Conservation (phyloP, 345 rosid species). For the Eucalyptus camaldulensis region DNA sequence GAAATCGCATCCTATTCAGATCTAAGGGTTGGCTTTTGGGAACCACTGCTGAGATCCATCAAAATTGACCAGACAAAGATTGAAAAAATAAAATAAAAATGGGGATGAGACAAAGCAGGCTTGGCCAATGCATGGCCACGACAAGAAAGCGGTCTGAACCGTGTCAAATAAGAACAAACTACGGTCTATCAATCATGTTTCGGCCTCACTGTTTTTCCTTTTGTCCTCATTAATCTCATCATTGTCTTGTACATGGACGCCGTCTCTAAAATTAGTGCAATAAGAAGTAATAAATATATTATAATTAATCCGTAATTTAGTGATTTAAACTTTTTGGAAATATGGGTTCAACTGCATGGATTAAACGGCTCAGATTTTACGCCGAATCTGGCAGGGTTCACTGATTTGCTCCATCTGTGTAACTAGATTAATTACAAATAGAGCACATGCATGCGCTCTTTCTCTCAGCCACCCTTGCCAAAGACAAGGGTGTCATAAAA, state of each 20-base stretch:
- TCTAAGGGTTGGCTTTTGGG: background rate
- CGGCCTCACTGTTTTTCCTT: background rate
- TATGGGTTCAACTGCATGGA: background rate
- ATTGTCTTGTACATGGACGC: background rate
- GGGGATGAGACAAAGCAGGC: background rate
- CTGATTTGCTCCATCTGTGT: background rate
- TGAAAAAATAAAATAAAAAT: background rate
- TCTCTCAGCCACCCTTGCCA: background rate
- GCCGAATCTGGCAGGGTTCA: background rate
- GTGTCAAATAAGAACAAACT: background rate
- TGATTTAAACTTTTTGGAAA: background rate
- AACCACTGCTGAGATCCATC: background rate
- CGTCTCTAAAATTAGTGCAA: background rate
- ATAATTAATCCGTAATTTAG: background rate
- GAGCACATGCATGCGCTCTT: background rate
- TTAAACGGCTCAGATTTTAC: background rate
- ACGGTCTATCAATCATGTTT: background rate
- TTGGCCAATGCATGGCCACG: background rate
- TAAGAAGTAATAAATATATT: background rate
- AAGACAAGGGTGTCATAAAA: background rate
- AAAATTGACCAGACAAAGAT: background rate
- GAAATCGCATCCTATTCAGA: background rate
- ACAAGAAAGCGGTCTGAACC: background rate
- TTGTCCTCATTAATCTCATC: background rate
- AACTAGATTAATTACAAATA: background rate